These are phyloP conservation scores for Diaporthe amygdali DNA, from an alignment of 2,329 filamentous ascomycete genomes.

Conservation along the genomic window DNA sequence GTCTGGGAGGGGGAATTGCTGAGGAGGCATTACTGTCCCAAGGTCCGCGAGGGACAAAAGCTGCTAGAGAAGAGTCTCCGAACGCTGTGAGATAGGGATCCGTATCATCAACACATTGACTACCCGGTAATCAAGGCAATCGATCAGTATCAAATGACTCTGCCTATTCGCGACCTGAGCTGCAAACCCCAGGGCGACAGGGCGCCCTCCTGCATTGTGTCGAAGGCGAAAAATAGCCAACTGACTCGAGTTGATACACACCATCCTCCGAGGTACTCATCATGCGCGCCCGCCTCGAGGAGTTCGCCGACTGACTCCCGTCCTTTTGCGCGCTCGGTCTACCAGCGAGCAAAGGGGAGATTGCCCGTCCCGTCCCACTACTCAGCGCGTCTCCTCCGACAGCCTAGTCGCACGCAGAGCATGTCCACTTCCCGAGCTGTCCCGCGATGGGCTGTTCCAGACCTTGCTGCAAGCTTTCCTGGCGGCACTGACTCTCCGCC, in stretches of 20 bases:
- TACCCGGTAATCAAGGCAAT: background rate
- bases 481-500: background rate
- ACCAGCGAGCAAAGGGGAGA: background rate
- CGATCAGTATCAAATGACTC: background rate
- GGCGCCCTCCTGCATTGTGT: background rate
- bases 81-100: constrained; percentile 25
- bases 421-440: background rate
- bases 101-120: background rate
- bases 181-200: background rate
- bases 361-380: background rate
- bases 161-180: constrained; percentile 19
- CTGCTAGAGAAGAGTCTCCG: constrained; percentile 70
- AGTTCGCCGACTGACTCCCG: background rate
- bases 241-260: constrained; percentile 7
- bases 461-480: background rate
- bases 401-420: background rate
- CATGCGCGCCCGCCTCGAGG: background rate
- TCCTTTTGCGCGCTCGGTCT: background rate
- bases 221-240: constrained; percentile 7
- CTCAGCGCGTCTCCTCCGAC: background rate
- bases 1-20: constrained; percentile 94
- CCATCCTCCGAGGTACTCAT: background rate
- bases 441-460: background rate
- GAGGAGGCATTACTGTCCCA: constrained; percentile 83
- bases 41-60: constrained; percentile 77